A percentile compares a stretch with the other conserved stretches of the same genome.
Conservation (phyloP, 208 protist genomes). For the Leishmania tropica region DNA sequence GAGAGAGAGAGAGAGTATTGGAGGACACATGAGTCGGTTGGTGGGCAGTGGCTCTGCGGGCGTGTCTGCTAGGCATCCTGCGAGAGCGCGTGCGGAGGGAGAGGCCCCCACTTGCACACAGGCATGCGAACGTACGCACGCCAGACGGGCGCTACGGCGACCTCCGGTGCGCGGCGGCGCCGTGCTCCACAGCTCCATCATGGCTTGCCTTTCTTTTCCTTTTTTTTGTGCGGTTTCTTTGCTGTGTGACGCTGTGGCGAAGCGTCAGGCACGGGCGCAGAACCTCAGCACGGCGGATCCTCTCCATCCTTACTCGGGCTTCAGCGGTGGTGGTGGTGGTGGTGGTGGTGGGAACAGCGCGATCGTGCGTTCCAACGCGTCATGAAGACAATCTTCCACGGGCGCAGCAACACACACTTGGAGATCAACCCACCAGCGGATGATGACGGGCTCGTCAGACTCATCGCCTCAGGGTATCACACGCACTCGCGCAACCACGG, state of each 20-base stretch:
- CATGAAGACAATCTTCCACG: neutral
- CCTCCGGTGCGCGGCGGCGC: neutral
- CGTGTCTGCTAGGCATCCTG: neutral
- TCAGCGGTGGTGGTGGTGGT: neutral
- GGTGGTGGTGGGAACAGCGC: neutral
- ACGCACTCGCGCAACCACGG: slow-evolving; percentile 64
- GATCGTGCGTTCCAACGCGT: neutral
- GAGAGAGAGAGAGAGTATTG: neutral
- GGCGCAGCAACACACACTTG: neutral
- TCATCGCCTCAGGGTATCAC: neutral
- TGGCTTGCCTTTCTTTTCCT: neutral
- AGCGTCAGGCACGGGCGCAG: neutral
- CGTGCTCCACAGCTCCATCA: neutral
- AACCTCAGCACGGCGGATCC: neutral
- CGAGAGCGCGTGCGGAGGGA: neutral
- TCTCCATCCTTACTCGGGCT: neutral
- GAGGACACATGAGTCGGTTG: neutral
- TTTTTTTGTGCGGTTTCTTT: neutral
- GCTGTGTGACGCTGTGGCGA: neutral
- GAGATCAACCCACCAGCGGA: neutral
- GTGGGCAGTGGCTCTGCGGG: neutral
- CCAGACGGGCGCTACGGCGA: too few relatives aligned
- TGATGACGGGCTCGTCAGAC: neutral
- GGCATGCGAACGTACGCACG: neutral
- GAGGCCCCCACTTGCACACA: neutral